Conservation (phyloP, 2,329 filamentous ascomycete genomes). For the Pseudogymnoascus sp. region DNA sequence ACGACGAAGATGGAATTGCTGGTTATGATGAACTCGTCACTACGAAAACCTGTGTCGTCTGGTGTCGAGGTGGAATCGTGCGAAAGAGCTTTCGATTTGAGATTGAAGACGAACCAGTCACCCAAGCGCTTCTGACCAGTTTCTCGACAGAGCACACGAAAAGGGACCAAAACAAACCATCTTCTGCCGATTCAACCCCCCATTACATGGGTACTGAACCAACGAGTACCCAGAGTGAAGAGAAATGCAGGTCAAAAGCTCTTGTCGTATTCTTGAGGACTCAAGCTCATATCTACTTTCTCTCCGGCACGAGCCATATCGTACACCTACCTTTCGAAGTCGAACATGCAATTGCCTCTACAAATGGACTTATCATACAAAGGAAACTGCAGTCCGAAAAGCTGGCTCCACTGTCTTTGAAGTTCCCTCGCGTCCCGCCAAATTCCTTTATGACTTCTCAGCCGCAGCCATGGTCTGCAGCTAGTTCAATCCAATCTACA, state of each 20-base stretch:
- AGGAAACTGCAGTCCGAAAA: slow-evolving; percentile 55
- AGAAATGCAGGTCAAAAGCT: slow-evolving; percentile 46
- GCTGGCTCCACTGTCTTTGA: slow-evolving; percentile 44
- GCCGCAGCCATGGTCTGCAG: slow-evolving; percentile 42
- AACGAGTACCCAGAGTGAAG: slow-evolving; percentile 21
- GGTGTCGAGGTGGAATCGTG: slow-evolving; percentile 79
- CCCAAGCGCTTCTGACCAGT: slow-evolving; percentile 77
- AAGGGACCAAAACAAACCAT: neutral
- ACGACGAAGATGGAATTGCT: slow-evolving; percentile 30
- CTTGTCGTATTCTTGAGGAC: slow-evolving; percentile 87
- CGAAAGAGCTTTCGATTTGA: slow-evolving; percentile 81
- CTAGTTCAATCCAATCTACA: slow-evolving; percentile 41
- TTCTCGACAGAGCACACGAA: slow-evolving; percentile 44
- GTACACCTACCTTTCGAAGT: slow-evolving; percentile 93
- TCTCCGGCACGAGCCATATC: slow-evolving; percentile 79
- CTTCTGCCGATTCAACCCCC: slow-evolving; percentile 14
- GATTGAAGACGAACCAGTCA: slow-evolving; percentile 75
- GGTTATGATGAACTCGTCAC: slow-evolving; percentile 30
- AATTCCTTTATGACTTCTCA: slow-evolving; percentile 77
- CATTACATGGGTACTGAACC: slow-evolving; percentile 16
- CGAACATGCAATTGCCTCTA: slow-evolving; percentile 74
- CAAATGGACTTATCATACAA: slow-evolving; percentile 78
- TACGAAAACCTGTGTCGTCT: slow-evolving; percentile 74
- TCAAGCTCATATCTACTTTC: slow-evolving; percentile 87
- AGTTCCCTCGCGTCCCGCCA: slow-evolving; percentile 57